Evolutionary conservation across 139 green algal species (phyloP).

Genomic region (Tetradesmus lagerheimii): DNA sequence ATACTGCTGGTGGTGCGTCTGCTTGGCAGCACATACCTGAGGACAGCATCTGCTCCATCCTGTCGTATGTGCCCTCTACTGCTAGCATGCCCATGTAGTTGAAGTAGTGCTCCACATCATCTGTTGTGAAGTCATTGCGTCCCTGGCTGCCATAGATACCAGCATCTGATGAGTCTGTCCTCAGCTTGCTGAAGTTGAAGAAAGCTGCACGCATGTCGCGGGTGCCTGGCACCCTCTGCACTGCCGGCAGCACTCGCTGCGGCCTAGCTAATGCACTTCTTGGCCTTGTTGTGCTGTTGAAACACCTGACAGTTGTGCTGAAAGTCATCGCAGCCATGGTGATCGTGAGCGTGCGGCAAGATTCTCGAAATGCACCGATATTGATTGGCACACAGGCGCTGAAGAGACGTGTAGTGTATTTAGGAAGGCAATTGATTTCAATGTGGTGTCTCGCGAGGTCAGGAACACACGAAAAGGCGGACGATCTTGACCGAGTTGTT

Average conservation of each 20-base stretch:
- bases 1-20: neutral
- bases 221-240: constrained; percentile 5
- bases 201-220: constrained; percentile 54
- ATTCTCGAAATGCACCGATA: neutral
- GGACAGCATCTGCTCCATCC: constrained; percentile 81
- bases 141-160: constrained; percentile 71
- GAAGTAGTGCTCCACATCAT: constrained; percentile 97
- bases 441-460: neutral
- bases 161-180: constrained; percentile 53
- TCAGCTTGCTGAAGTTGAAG: constrained; percentile 83
- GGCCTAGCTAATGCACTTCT: neutral
- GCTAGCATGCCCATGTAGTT: constrained; percentile 99
- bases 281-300: neutral
- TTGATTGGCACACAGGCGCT: neutral
- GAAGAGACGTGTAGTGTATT: neutral
- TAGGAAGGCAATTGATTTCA: neutral
- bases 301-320: neutral
- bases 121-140: constrained; percentile 76
- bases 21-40: constrained; percentile 13
- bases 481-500: neutral
- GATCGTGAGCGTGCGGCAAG: neutral
- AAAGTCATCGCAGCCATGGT: neutral
- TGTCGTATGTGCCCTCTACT: constrained; percentile 91
- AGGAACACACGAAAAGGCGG: neutral
- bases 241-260: neutral